A percentile compares a stretch with the other conserved stretches of the same genome.
phyloP scores from a whole-genome alignment of 768 basidiomycete genomes.

The Suillus americanus region DNA sequence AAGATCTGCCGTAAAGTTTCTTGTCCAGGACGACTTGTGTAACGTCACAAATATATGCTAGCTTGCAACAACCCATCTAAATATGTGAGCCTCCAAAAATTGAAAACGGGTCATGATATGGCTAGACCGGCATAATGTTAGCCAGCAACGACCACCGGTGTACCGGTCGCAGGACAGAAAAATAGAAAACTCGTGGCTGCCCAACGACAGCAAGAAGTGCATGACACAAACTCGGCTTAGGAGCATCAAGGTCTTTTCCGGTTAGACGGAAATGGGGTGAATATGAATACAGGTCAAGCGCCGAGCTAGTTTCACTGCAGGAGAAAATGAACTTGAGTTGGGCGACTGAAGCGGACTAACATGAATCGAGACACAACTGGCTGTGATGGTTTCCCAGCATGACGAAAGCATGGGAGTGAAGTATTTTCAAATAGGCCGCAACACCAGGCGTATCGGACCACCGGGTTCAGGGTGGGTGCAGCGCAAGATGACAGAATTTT shows the following conservation, averaged over 20 bases:
- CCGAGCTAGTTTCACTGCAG: slow-evolving; percentile 57
- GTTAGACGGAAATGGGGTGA: slow-evolving; percentile 45
- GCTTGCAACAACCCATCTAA: neutral
- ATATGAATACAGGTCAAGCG: slow-evolving; percentile 67
- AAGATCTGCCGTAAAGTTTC: slow-evolving; percentile 22
- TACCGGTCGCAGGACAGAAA: slow-evolving; percentile 57
- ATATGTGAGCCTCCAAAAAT: slow-evolving; percentile 45
- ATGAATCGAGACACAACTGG: slow-evolving; percentile 18
- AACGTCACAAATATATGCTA: slow-evolving; percentile 8
- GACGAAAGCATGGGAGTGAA: slow-evolving; percentile 33
- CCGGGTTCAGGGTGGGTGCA: neutral
- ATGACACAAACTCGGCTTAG: neutral
- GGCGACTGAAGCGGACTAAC: slow-evolving; percentile 24
- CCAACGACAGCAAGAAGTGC: slow-evolving; percentile 36
- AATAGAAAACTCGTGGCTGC: slow-evolving; percentile 54
- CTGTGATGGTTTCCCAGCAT: slow-evolving; percentile 26
- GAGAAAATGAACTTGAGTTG: slow-evolving; percentile 49
- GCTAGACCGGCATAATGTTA: slow-evolving; percentile 37
- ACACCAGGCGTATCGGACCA: slow-evolving; percentile 15
- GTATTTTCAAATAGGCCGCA: slow-evolving; percentile 1
- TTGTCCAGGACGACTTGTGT: slow-evolving; percentile 8
- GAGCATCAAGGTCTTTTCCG: slow-evolving; percentile 29
- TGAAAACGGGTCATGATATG: slow-evolving; percentile 65
- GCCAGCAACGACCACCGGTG: slow-evolving; percentile 50
- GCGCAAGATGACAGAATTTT: neutral